A percentile compares a stretch with the other conserved stretches of the same genome.
Conservation (phyloP, 2,329 filamentous ascomycete genomes). For the Cladobotryum protrusum region DNA sequence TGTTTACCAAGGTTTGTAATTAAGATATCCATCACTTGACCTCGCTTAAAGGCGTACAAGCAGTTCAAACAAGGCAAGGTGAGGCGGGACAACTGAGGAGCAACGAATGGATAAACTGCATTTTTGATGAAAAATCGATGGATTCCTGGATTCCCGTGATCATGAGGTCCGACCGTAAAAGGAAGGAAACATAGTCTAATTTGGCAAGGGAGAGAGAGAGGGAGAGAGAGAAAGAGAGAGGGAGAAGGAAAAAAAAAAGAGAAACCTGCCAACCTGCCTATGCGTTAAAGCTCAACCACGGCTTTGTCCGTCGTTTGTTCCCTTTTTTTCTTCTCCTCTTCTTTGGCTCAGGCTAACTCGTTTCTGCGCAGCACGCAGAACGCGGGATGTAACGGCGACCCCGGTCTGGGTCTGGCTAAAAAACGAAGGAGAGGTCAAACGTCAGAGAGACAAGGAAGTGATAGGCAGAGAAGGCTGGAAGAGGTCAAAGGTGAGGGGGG, state of each 20-base stretch:
- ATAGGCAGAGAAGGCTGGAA: background rate
- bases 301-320: background rate
- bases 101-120: background rate
- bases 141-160: slow-evolving; percentile 7
- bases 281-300: no score
- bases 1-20: no score
- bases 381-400: background rate
- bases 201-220: no score
- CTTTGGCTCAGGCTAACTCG: no score
- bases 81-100: background rate
- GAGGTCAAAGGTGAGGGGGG: no score
- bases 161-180: no score
- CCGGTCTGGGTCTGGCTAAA: background rate
- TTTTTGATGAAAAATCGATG: slow-evolving; percentile 3
- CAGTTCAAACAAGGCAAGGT: no score
- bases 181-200: no score
- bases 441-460: background rate
- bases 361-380: background rate
- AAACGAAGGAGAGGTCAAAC: background rate
- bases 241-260: background rate
- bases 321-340: background rate
- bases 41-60: no score
- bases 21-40: no score
- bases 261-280: no score
- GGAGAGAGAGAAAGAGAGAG: background rate